These are phyloP conservation scores for Xylaria telfairii DNA, from an alignment of 495 filamentous ascomycete species.

Conservation along the genomic window DNA sequence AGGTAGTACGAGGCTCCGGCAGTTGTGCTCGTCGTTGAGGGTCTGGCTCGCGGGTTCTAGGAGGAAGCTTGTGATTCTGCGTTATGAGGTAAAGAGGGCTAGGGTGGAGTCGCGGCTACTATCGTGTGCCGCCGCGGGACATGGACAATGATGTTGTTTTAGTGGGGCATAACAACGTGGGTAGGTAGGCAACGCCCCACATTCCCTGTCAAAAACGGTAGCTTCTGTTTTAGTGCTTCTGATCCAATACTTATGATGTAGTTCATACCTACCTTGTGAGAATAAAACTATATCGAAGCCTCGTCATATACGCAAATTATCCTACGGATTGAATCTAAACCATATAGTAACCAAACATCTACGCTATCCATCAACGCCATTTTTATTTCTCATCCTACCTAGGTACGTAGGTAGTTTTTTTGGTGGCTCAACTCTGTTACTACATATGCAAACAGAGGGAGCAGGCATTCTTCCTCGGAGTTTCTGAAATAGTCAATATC, in stretches of 20 bases:
- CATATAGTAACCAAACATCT: no score
- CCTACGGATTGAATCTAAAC: no score
- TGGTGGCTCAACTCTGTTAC: neutral
- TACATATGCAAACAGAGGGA: no score
- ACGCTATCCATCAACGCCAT: no score
- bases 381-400: no score
- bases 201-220: neutral
- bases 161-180: neutral
- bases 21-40: neutral
- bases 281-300: no score
- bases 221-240: conserved; percentile 1
- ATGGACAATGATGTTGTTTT: neutral
- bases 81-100: neutral
- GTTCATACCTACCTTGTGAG: no score
- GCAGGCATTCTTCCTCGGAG: neutral
- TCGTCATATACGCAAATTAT: no score
- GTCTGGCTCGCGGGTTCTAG: neutral
- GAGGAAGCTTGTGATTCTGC: conserved; percentile 14
- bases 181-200: conserved; percentile 6
- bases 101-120: neutral
- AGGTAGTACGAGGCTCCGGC: neutral
- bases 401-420: no score
- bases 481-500: neutral
- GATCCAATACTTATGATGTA: neutral
- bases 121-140: neutral